A percentile compares a stretch with the other conserved stretches of the same genome.
These are phyloP conservation scores for Sordariomycetes sp. DNA, from an alignment of 2,329 filamentous ascomycete genomes.

Conservation along the genomic window DNA sequence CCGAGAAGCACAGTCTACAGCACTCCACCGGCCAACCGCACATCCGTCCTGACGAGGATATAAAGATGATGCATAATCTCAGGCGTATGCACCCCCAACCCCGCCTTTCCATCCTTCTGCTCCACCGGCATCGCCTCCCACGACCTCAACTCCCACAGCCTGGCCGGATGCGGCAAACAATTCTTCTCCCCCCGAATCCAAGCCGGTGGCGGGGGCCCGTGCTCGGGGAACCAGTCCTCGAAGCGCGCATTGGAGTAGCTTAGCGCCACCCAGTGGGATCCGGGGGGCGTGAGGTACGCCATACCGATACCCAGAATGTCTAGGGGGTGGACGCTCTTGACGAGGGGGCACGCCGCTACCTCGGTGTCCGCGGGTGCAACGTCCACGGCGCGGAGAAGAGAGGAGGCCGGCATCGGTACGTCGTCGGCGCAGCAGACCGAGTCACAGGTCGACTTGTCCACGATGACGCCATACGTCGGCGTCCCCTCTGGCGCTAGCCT, in stretches of 20 bases:
- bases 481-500: not conserved
- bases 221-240: not conserved
- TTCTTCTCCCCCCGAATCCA: not conserved
- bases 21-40: not conserved
- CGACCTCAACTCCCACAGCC: not conserved
- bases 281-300: not conserved
- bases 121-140: not conserved
- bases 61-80: not conserved
- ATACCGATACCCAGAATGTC: not conserved
- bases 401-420: not conserved
- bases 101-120: not conserved
- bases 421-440: constrained; percentile 3
- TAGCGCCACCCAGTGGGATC: not conserved
- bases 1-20: no score
- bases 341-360: not conserved
- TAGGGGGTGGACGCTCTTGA: not conserved
- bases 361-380: not conserved
- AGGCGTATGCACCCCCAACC: not conserved
- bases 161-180: not conserved
- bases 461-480: not conserved
- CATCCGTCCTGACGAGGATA: not conserved
- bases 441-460: constrained; percentile 3
- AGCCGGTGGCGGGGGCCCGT: not conserved
- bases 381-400: not conserved
- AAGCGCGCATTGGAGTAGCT: not conserved